Base-by-base conservation (phyloP, 495 filamentous ascomycete species). In the Corynascus novoguineensis region DNA sequence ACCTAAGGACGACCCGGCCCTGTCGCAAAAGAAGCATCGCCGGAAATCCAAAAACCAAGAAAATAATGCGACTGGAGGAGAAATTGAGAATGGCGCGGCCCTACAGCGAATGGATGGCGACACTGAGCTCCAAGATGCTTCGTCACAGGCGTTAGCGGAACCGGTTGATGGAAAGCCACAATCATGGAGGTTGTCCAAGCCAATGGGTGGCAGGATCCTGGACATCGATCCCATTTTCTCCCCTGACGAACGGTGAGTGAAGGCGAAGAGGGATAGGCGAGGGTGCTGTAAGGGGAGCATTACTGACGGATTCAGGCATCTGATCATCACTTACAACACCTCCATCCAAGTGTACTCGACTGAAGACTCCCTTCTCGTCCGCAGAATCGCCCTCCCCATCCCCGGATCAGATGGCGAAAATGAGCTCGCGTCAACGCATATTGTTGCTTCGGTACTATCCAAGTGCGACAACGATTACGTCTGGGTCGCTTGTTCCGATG, bases 311-410 rank as follows among this genome's bases (percentile, higher is more conserved):
- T 58, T 17, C 24, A 90, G 87, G 58, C 79, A 85, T 72, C 64
- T 97, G 24, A 79, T 96, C 28, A 61, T 95, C 38, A 65, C 74
- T 17, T 78, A 77, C 59, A 75, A 77, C 51, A 78, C 68, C 59
- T 81, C 86, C 4, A 77, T 98, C 50, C 85, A 88, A 64, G 79
- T 97, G 15, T 95, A 91, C 70, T 87, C 90, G 0, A 83, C 87
- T 32, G 74, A 83, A 32, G 89, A 87, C 42, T 96, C 92, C 5
- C 81, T 93, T 31, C 81, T 92, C 10, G 70, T 88, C 31, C 85
- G 89, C 42, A 81, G 83, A 24, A 83, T 85, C 32, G 59, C 69
- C 25, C 55, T 82, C 34, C 53, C 63, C 38, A 7, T 70, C 1
- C 55, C 68, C n/a, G 51, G 34, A 27, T 44, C 47, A 1, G 65